Evolutionary conservation across 78 protist species (phyloP).

Genomic region (Creolimax fragrantissima): DNA sequence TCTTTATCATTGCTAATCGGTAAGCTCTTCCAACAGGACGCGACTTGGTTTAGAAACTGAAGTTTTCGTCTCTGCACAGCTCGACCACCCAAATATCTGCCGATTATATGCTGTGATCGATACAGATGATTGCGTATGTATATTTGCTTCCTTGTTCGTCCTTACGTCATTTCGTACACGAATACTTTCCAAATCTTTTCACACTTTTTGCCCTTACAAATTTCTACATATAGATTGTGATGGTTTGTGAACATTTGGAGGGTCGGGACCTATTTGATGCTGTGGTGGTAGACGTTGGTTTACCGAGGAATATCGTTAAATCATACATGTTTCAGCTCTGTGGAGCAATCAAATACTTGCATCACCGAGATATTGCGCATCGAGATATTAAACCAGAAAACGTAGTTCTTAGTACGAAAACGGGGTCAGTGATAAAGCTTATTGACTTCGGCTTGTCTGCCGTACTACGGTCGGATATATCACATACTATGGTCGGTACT

Average conservation of each 20-base stretch:
- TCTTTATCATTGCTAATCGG: not conserved
- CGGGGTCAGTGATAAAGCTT: not conserved
- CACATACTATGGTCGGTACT: not conserved
- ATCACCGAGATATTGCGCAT: not conserved
- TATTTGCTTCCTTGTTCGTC: not conserved
- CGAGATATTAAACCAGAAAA: conserved; percentile 30
- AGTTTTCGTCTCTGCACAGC: not conserved
- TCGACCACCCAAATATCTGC: not conserved
- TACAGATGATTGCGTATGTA: not conserved
- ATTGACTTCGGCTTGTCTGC: conserved; percentile 20
- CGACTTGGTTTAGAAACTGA: not conserved
- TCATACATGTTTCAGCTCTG: not conserved
- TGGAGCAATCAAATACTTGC: not conserved
- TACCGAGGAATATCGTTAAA: not conserved
- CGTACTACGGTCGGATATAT: not conserved
- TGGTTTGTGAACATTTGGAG: not conserved
- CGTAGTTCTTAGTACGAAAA: not conserved
- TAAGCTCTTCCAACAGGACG: not conserved
- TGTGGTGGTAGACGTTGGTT: not conserved
- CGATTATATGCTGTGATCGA: not conserved
- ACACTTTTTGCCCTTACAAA: not conserved
- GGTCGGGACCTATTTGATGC: not conserved
- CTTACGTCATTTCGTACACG: no score
- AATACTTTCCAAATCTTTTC: no score
- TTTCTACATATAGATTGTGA: not conserved